A percentile compares a stretch with the other conserved stretches of the same genome.
Conservation (phyloP, 2,329 filamentous ascomycete species). For the Chaetomium globosum region DNA sequence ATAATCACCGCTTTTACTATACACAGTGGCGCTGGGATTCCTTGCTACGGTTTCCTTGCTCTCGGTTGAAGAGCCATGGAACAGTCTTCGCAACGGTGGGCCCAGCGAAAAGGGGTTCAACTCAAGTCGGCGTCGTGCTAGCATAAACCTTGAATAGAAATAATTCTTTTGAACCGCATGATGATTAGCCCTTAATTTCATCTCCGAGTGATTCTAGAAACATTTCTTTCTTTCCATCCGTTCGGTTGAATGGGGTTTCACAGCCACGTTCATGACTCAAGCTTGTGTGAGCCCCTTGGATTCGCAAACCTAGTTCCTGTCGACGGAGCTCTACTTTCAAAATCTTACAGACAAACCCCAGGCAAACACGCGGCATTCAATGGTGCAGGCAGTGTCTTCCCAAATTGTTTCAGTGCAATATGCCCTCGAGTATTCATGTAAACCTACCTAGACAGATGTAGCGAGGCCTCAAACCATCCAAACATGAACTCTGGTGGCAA, state of each 20-base stretch:
- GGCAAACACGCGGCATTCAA: not conserved
- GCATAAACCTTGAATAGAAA: not conserved
- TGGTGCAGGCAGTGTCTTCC: not conserved
- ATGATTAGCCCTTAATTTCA: not conserved
- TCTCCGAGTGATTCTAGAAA: not conserved
- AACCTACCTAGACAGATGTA: not conserved
- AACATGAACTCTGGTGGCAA: slow-evolving; percentile 6
- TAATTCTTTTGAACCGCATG: not conserved
- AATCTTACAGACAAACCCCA: not conserved
- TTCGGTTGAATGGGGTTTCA: not conserved
- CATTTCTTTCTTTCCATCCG: not conserved
- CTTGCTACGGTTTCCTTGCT: too few relatives aligned
- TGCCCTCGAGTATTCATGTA: not conserved
- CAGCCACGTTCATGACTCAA: not conserved
- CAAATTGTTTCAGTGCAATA: not conserved
- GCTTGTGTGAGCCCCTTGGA: not conserved
- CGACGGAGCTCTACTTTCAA: not conserved
- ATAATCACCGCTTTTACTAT: too few relatives aligned
- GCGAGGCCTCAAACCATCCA: not conserved
- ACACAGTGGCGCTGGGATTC: too few relatives aligned
- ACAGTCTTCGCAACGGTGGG: too few relatives aligned
- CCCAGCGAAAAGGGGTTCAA: not conserved
- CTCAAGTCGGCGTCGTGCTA: not conserved
- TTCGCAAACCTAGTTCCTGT: not conserved
- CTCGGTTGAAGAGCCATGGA: not conserved